Base-by-base conservation (phyloP, 208 protist species). In the Tritrichomonas musculus region DNA sequence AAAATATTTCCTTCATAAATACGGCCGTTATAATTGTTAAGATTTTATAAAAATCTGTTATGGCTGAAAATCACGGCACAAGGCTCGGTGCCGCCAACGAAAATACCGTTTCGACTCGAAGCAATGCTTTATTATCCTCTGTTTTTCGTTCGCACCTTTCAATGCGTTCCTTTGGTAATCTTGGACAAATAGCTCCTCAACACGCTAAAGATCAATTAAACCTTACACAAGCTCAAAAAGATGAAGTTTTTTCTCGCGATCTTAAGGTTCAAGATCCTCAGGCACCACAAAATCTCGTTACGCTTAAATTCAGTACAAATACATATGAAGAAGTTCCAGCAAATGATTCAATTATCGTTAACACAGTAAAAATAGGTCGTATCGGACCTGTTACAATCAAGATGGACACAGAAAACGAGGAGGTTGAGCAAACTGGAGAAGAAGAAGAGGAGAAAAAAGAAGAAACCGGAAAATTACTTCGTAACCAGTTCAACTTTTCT, bases 401-500 rank as follows among this genome's bases (percentile, higher is more conserved):
- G 27, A 17, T 69, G 27, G 30, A 69, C 3, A 69, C 30, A 8
- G 64, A 69, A n/a, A 8, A 69, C 3, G 64, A 69, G 30, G 27
- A 17, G 11, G 73, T 39, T 82, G 77, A 14, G 1, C 27, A 20
- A 9, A 47, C 14, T 27, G 77, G 57, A 88, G 77, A 88, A 50
- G 77, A 88, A 88, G 77, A 88, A 4, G 41, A 53, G 30, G 77
- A 57, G 5, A 39, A 57, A 5, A 20, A 20, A 13, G 47, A 88
- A 33, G 27, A 88, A 47, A 25, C 11, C 20, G 27, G 22, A 17
- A 88, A 88, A 47, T 25, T 88, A 13, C 77, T 88, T 57, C 77
- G 77, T 30, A 88, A 88, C n/a, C 77, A 88, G 30, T 88, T 88
- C 77, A 88, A 88, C 47, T 88, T 57, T 47, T 57, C 77, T 13